Percentiles rank a stretch among this genome's conserved stretches.
phyloP scores from a whole-genome alignment of 495 filamentous ascomycete genomes.

The Lepraria neglecta region DNA sequence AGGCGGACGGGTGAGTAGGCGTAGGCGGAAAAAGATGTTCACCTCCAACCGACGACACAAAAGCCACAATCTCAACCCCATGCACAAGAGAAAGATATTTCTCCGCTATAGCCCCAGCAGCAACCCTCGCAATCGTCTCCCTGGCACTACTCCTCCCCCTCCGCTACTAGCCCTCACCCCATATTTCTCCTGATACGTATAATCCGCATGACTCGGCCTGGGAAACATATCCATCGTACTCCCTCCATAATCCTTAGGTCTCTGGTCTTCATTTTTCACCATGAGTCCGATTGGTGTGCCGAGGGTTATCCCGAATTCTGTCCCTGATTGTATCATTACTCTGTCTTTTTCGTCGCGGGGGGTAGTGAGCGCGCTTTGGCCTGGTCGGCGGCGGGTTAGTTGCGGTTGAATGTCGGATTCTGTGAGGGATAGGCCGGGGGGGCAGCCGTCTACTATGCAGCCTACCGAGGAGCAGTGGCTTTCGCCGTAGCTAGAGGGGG shows the following conservation, averaged over 20 bases:
- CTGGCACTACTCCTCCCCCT: conserved; percentile 87
- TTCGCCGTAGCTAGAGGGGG: conserved; percentile 65
- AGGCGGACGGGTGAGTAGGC: conserved; percentile 59
- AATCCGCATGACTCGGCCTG: conserved; percentile 89
- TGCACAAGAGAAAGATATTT: conserved; percentile 80
- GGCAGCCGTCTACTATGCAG: conserved; percentile 82
- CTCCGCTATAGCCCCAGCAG: conserved; percentile 91
- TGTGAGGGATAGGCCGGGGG: conserved; percentile 81
- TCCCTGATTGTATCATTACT: conserved; percentile 90
- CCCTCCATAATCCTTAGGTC: conserved; percentile 88
- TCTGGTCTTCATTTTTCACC: conserved; percentile 86
- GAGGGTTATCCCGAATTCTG: conserved; percentile 84
- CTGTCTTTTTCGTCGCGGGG: conserved; percentile 89
- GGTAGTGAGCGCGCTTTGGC: conserved; percentile 84
- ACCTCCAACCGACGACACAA: conserved; percentile 77
- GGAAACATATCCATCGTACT: conserved; percentile 77
- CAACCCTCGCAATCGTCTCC: conserved; percentile 92
- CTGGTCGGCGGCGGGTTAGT: conserved; percentile 84
- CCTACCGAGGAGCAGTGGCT: conserved; percentile 87
- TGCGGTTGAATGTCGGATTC: conserved; percentile 92
- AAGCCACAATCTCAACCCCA: conserved; percentile 85
- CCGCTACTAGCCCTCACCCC: conserved; percentile 90
- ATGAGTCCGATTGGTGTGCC: conserved; percentile 87
- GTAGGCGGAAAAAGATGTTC: conserved; percentile 82
- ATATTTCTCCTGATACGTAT: conserved; percentile 96